Evolutionary conservation across 768 basidiomycete genomes (phyloP), one percentile per base, ranked within the genome.

Genomic region (Pisolithus tinctorius): DNA sequence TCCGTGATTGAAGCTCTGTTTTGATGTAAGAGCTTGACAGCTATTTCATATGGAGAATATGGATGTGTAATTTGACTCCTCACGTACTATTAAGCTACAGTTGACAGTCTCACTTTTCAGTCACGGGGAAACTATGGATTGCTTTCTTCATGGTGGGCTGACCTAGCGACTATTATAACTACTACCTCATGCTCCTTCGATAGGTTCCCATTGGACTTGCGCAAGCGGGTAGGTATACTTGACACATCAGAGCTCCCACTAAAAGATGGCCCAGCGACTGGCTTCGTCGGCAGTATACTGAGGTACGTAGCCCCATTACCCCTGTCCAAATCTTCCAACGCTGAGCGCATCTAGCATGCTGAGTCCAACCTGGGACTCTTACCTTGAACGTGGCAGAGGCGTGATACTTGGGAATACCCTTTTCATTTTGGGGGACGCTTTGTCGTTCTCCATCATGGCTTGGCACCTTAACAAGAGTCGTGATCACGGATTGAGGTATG

Each of bases 11-110:
- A 10, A 4, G 4, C n/a, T 8, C 34, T 17, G 20, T 11, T 39
- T 5, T 9, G 17, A 17, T 17, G 13, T 42, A 29, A n/a, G 20
- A 9, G 6, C 2, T 20, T 1, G 2, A 27, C 47, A 53, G 52
- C 4, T 53, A 53, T 29, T 53, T 53, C 31, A 48, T 41, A 14
- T 53, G 52, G 52, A 47, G 52, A 16, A 48, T 53, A 44, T 53
- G 45, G 40, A 43, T 17, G 25, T 53, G 52, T 53, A 17, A 20
- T 6, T 38, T 13, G 13, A 20, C 17, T 23, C 4, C 17, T 4
- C 4, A 11, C 10, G 11, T 23, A 16, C 26, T 23, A 4, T 20
- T 20, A 20, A 20, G 20, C 10, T 7, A n/a, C 23, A 27, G 34
- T 30, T 39, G 14, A 37, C 6, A 4, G 9, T 26, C 9, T 5